Percentiles rank a stretch among this genome's conserved stretches.
Conservation (phyloP, 257 asterid species). For the Salvia hispanica region DNA sequence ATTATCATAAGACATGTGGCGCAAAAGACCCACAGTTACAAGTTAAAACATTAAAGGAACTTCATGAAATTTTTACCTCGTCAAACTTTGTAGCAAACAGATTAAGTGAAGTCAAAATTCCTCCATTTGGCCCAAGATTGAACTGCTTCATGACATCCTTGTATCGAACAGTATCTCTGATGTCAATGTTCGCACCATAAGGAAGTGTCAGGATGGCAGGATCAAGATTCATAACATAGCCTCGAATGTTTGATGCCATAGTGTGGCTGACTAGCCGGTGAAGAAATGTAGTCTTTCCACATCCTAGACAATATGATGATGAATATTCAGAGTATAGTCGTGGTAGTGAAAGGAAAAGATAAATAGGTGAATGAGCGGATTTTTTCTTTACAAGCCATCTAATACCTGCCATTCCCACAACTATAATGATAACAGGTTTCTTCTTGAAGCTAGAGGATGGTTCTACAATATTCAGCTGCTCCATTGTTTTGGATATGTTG, state of each 20-base stretch:
- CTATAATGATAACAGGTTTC: conserved; percentile 81
- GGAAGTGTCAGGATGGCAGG: conserved; percentile 97
- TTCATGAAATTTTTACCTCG: conserved; percentile 53
- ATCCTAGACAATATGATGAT: conserved; percentile 49
- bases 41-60: conserved; percentile 2
- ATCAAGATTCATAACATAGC: conserved; percentile 92
- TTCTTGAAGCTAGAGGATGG: conserved; percentile 69
- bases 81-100: conserved; percentile 85
- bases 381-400: background rate
- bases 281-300: conserved; percentile 95
- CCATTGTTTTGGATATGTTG: conserved; percentile 63
- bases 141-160: conserved; percentile 98
- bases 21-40: background rate
- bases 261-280: conserved; percentile 84
- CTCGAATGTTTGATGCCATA: conserved; percentile 69
- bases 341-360: background rate
- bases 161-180: conserved; percentile 88
- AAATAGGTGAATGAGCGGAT: background rate
- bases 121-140: conserved; percentile 98
- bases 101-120: conserved; percentile 90
- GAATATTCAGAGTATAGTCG: conserved; percentile 9
- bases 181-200: conserved; percentile 89
- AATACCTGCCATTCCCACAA: no score
- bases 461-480: conserved; percentile 58
- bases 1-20: background rate